Evolutionary conservation across 2,329 filamentous ascomycete species (phyloP), one percentile per base, ranked within the genome.

Genomic region (Ophiocordyceps camponoti-floridani): DNA sequence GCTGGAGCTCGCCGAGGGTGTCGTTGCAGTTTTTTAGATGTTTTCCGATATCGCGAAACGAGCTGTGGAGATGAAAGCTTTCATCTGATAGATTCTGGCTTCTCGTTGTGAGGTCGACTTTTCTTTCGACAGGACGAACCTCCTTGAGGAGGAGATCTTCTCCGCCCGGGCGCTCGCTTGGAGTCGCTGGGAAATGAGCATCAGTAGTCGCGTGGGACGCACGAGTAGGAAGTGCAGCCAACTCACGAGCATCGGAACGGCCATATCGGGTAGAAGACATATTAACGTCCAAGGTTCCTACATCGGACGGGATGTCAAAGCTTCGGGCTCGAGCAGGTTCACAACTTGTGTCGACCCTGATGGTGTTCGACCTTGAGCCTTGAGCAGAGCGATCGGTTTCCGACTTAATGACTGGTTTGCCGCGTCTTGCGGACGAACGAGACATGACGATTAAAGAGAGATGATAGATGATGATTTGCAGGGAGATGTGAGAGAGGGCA

Each of bases 1-100:
- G 70, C 43, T 84, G 76, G 0, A 94, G 70, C 42, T 81, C 73
- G 3, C 74, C 75, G 0, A 86, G 70, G 0, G 75, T 74, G 42
- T 82, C 69, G 2, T 85, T 79, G 43, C 79, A 75, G 0, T 72
- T 68, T 44, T 81, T 82, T 1, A 82, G 62, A 41, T 75, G 69
- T n/a, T 69, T 66, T 0, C 77, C 78, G 4, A 86, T 74, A 7
- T 72, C 68, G 40, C 62, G 58, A 37, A 68, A 68, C 1, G 65
- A 67, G 2, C 58, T 60, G 38, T 66, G 59, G 35, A 66, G n/a
- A n/a, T n/a, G 64, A 48, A 65, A 65, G 44, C 59, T 63, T 26
- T 65, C 63, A 12, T 62, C 56, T 2, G 51, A 46, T 28, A 51
- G 58, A 9, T 47, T 48, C 0, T 57, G 53, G 38, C 54, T 57